phyloP scores from a whole-genome alignment of 495 filamentous ascomycete genomes.

The Penicillium coprophilum region DNA sequence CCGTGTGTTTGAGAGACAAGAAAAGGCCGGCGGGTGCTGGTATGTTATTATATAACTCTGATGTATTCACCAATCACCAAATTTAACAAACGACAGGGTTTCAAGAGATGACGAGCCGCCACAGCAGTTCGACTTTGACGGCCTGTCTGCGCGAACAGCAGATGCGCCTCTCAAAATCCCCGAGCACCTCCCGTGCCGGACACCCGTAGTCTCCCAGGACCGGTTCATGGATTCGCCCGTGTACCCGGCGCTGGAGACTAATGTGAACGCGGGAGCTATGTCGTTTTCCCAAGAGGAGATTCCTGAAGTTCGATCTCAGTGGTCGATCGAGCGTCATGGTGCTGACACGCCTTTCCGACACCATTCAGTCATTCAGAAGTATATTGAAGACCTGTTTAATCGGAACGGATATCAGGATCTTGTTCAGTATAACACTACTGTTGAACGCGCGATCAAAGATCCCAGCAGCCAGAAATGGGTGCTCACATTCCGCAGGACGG shows the following conservation, averaged over 20 bases:
- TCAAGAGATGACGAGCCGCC: slow-evolving; percentile 37
- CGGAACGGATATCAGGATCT: slow-evolving; percentile 36
- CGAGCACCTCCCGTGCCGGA: slow-evolving; percentile 42
- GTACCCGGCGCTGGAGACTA: slow-evolving; percentile 42
- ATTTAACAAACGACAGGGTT: slow-evolving; percentile 34
- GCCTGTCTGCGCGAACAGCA: slow-evolving; percentile 45
- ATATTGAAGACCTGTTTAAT: slow-evolving; percentile 40
- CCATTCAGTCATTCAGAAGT: slow-evolving; percentile 38
- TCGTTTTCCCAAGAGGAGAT: slow-evolving; percentile 42
- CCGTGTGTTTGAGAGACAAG: slow-evolving; percentile 59
- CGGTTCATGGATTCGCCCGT: slow-evolving; percentile 50
- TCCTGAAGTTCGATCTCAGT: slow-evolving; percentile 33
- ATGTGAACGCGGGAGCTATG: slow-evolving; percentile 43
- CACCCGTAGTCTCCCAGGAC: slow-evolving; percentile 40
- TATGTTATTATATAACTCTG: slow-evolving; percentile 33
- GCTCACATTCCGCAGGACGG: slow-evolving; percentile 37
- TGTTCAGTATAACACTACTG: slow-evolving; percentile 44
- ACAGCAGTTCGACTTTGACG: slow-evolving; percentile 38
- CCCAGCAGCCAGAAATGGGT: slow-evolving; percentile 31
- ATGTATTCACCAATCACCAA: neutral
- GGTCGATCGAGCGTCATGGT: slow-evolving; percentile 39
- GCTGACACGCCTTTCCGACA: slow-evolving; percentile 42
- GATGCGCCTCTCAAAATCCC: slow-evolving; percentile 52
- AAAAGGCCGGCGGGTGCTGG: slow-evolving; percentile 59
- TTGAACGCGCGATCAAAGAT: slow-evolving; percentile 40